Evolutionary conservation across 306 rosid genomes (phyloP).

Genomic region (Cotoneaster glaucophyllus): DNA sequence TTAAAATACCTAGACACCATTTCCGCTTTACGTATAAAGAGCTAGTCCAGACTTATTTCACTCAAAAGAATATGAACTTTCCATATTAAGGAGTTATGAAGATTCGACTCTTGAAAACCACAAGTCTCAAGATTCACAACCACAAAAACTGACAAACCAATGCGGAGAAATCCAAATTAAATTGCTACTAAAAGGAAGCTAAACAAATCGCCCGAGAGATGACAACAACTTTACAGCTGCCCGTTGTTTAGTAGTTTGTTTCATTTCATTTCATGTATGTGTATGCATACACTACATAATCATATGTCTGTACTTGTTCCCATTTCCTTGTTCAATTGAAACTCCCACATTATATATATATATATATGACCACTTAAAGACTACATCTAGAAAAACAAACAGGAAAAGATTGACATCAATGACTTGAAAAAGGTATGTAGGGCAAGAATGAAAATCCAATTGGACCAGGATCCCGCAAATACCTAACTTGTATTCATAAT

Average conservation of each 20-base stretch:
- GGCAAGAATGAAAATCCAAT: background rate
- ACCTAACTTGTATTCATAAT: background rate
- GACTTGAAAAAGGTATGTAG: background rate
- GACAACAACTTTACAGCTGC: background rate
- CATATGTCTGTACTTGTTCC: background rate
- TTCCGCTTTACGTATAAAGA: background rate
- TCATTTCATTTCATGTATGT: background rate
- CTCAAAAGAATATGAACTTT: no score
- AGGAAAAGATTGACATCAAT: background rate
- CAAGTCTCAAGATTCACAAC: background rate
- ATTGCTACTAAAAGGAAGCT: background rate
- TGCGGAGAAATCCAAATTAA: background rate
- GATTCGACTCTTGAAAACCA: background rate
- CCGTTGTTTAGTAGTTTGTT: background rate
- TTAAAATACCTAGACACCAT: background rate
- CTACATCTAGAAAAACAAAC: background rate
- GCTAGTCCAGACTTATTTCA: background rate
- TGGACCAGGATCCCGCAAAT: background rate
- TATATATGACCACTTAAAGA: background rate
- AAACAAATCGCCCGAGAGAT: background rate
- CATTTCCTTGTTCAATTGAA: background rate
- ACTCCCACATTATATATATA: background rate
- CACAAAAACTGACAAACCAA: background rate
- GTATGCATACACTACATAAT: background rate
- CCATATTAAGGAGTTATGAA: background rate